phyloP scores from a whole-genome alignment of 305 asterid genomes.

The Nicotiana rustica region DNA sequence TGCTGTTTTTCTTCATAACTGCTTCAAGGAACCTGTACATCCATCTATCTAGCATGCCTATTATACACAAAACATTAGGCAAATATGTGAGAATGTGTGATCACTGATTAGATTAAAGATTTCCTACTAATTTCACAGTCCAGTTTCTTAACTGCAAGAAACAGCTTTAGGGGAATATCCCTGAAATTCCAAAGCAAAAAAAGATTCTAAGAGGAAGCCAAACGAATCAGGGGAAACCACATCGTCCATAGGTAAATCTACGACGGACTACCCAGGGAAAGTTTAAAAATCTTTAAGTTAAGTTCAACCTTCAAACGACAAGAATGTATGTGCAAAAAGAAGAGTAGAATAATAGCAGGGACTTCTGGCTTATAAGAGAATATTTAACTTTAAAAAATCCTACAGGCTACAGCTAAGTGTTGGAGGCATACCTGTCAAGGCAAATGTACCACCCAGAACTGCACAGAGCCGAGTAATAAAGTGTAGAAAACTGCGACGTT shows the following conservation, averaged over 20 bases:
- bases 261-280: neutral
- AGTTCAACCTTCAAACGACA: conserved; percentile 5
- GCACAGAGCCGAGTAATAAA: conserved; percentile 98
- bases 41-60: conserved; percentile 99
- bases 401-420: conserved; percentile 6
- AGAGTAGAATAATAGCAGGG: neutral
- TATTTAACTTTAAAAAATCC: neutral
- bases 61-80: conserved; percentile 26
- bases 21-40: conserved; percentile 79
- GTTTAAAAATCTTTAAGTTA: neutral
- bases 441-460: conserved; percentile 99
- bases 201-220: neutral
- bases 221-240: neutral
- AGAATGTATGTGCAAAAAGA: neutral
- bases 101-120: conserved; percentile 3
- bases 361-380: conserved; percentile 1
- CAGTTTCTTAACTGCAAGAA: conserved; percentile 11
- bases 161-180: neutral
- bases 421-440: conserved; percentile 78
- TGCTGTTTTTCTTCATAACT: conserved; percentile 63
- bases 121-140: neutral
- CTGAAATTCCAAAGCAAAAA: neutral
- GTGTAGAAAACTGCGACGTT: conserved; percentile 98
- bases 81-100: neutral
- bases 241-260: neutral